Evolutionary conservation across 176 grass and related monocot genomes (phyloP), one percentile per base, ranked within the genome.

Genomic region (Otatea glauca): DNA sequence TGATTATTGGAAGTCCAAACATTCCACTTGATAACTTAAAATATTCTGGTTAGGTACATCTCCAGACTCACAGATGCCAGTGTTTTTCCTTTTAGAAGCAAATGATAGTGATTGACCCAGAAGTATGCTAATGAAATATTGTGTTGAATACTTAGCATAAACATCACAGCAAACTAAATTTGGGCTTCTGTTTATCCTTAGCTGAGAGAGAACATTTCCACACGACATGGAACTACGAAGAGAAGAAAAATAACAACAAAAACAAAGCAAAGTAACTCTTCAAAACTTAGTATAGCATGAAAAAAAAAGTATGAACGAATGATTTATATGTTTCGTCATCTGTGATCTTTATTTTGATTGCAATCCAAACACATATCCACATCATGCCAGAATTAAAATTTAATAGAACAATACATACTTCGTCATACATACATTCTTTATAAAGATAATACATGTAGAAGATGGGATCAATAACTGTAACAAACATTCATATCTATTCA

Each of bases 11-110:
- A 45, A 24, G 7, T 39, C 62, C 48, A 37, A 34, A 87, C 51
- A 81, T 68, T 60, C 70, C 70, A 67, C 7, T 59, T n/a, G 78
- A 75, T 76, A 68, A 58, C 77, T 74, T 74, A 87, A 81, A 21
- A 44, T 81, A 87, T 66, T 55, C 23, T 27, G 37, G 78, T 81
- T 81, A 56, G 17, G 59, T 34, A 66, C 11, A 15, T 24, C 56
- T 61, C 84, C 68, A 65, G 37, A 34, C 23, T 54, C 85, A 74
- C 70, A 80, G 76, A 74, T 73, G 76, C 76, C 67, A 51, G 18
- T 35, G 48, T 11, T 73, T 51, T 74, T 5, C 25, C 8, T 29
- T 54, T 54, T 54, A 35, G 47, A 74, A 39, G 53, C 35, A 53
- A 74, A 81, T 58, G 77, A 17, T 44, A 74, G 45, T n/a, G 35